These are phyloP conservation scores for Elongisporangium senticosum DNA, from an alignment of 352 stramenopile species.

Conservation along the genomic window DNA sequence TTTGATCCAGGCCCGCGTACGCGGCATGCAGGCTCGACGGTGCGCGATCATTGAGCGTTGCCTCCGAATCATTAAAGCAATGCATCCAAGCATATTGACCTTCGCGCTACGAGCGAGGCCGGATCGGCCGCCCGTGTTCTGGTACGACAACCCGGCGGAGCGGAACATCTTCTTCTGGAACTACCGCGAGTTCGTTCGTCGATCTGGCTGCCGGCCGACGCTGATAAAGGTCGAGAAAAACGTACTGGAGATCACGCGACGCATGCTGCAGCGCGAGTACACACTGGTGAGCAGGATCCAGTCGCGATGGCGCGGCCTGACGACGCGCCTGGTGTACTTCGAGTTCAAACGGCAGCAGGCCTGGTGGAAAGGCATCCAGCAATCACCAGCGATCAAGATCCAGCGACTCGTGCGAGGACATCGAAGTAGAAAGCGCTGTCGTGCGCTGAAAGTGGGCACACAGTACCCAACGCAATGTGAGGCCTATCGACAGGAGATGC, in stretches of 20 bases:
- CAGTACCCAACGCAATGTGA: conserved; percentile 38
- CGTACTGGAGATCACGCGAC: conserved; percentile 56
- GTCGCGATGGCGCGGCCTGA: conserved; percentile 48
- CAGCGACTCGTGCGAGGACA: conserved; percentile 57
- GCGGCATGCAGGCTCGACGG: conserved; percentile 53
- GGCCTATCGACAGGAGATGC: conserved; percentile 32
- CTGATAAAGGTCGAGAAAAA: conserved; percentile 74
- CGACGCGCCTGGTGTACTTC: conserved; percentile 51
- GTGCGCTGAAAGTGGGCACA: conserved; percentile 29
- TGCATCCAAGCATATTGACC: conserved; percentile 46
- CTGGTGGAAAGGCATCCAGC: conserved; percentile 49
- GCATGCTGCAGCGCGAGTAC: conserved; percentile 61
- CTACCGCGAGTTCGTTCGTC: conserved; percentile 72
- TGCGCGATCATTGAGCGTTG: conserved; percentile 63
- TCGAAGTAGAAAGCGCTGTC: conserved; percentile 23
- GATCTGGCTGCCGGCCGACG: conserved; percentile 43
- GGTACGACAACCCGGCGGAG: conserved; percentile 64
- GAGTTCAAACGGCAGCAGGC: conserved; percentile 63
- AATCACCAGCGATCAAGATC: conserved; percentile 68
- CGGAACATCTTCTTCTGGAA: conserved; percentile 62
- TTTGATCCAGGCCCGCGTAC: conserved; percentile 51
- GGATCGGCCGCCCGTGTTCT: conserved; percentile 58
- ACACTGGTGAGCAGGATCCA: conserved; percentile 71
- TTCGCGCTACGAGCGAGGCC: conserved; percentile 26
- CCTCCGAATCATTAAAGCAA: conserved; percentile 43